Percentiles rank a stretch among this genome's conserved stretches.
Conservation (phyloP, 2,329 filamentous ascomycete species). For the Fusarium penzigii region DNA sequence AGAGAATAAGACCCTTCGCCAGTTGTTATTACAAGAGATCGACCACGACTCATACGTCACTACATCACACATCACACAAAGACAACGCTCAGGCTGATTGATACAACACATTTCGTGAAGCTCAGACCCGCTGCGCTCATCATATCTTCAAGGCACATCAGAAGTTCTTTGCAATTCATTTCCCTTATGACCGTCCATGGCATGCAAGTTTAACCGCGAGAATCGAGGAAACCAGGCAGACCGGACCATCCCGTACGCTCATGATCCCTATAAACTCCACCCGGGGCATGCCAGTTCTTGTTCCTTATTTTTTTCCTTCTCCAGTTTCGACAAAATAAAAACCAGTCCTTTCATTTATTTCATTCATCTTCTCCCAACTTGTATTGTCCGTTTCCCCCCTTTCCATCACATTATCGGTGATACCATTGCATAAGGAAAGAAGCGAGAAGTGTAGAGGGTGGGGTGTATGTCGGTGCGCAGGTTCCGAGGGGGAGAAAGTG, state of each 20-base stretch:
- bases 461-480: constrained; percentile 22
- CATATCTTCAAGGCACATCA: constrained; percentile 32
- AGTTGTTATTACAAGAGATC: too few relatives aligned
- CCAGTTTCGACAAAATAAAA: too few relatives aligned
- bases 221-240: constrained; percentile 39
- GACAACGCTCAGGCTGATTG: not conserved
- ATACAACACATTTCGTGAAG: constrained; percentile 7
- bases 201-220: constrained; percentile 43
- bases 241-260: constrained; percentile 33
- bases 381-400: constrained; percentile 4
- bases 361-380: too few relatives aligned
- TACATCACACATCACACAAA: too few relatives aligned
- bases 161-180: constrained; percentile 42
- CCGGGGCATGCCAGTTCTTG: constrained; percentile 25
- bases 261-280: constrained; percentile 18
- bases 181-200: constrained; percentile 51
- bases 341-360: too few relatives aligned
- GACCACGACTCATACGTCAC: too few relatives aligned
- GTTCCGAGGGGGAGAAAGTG: constrained; percentile 29
- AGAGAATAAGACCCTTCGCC: too few relatives aligned
- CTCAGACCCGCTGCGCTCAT: constrained; percentile 17
- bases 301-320: not conserved
- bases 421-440: constrained; percentile 29
- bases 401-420: constrained; percentile 29
- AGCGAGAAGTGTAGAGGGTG: constrained; percentile 6